phyloP scores from a whole-genome alignment of 257 asterid species.

The Penstemon barbatus region DNA sequence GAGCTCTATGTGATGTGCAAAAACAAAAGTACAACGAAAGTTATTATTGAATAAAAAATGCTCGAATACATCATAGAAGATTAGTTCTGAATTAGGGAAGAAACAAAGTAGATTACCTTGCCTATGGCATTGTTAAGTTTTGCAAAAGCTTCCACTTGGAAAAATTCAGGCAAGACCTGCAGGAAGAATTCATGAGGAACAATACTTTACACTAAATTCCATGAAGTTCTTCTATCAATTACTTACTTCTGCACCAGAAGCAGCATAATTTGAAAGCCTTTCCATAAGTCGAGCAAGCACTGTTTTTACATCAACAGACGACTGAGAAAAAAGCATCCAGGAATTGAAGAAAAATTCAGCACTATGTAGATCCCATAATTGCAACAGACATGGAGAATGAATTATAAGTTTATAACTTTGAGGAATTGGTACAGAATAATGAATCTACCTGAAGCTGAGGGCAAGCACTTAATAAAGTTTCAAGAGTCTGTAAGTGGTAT shows the following conservation, averaged over 20 bases:
- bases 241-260: constrained; percentile 89
- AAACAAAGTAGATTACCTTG: constrained; percentile 55
- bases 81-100: neutral
- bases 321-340: constrained; percentile 50
- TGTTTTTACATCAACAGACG: constrained; percentile 88
- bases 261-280: constrained; percentile 97
- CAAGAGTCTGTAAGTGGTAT: constrained; percentile 96
- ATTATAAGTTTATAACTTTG: constrained; percentile 7
- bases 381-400: constrained; percentile 20
- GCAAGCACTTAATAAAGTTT: constrained; percentile 88
- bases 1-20: constrained; percentile 22
- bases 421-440: constrained; percentile 23
- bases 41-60: neutral
- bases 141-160: constrained; percentile 97
- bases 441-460: constrained; percentile 93
- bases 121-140: constrained; percentile 86
- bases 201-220: constrained; percentile 28
- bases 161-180: constrained; percentile 96
- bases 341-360: constrained; percentile 27
- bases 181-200: constrained; percentile 39
- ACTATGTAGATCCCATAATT: constrained; percentile 17
- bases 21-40: constrained; percentile 17
- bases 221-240: constrained; percentile 13
- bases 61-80: constrained; percentile 16
- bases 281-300: constrained; percentile 97